Conservation (phyloP, 495 filamentous ascomycete genomes). For the Polyplosphaeria fusca region DNA sequence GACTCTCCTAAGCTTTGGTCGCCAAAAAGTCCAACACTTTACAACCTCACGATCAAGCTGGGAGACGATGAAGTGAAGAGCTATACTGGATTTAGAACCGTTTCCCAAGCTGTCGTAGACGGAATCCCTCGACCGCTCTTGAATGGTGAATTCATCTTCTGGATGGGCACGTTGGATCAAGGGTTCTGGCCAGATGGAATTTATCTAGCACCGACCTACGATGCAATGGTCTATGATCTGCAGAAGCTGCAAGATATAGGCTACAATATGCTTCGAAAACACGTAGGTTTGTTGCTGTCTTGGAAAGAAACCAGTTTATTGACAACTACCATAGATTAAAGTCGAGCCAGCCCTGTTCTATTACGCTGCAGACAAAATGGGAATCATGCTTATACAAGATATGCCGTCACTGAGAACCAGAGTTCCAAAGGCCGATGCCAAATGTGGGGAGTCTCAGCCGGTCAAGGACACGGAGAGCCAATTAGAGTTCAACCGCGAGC, state of each 20-base stretch:
- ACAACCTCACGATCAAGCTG: constrained; percentile 57
- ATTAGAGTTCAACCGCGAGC: constrained; percentile 59
- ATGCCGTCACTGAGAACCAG: constrained; percentile 56
- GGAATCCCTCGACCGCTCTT: constrained; percentile 60
- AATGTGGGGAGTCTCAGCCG: not conserved
- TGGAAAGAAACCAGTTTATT: not conserved
- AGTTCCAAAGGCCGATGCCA: constrained; percentile 35
- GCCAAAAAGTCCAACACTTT: constrained; percentile 58
- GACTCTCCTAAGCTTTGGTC: constrained; percentile 56
- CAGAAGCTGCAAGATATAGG: constrained; percentile 58
- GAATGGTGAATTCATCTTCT: constrained; percentile 63
- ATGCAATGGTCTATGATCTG: constrained; percentile 66
- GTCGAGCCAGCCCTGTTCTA: constrained; percentile 65
- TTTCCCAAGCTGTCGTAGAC: constrained; percentile 51
- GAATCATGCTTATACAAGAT: constrained; percentile 64
- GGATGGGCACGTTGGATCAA: constrained; percentile 66
- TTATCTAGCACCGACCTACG: constrained; percentile 56
- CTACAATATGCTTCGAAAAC: constrained; percentile 67
- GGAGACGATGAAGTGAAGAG: constrained; percentile 55
- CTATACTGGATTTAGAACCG: constrained; percentile 66
- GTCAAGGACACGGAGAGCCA: constrained; percentile 47
- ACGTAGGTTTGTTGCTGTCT: constrained; percentile 47
- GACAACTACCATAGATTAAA: constrained; percentile 53
- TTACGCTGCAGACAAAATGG: constrained; percentile 62
- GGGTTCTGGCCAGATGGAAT: constrained; percentile 69